Percentiles rank a stretch among this genome's conserved stretches.
Conservation (phyloP, 2,329 filamentous ascomycete species). For the Sarocladium strictum region DNA sequence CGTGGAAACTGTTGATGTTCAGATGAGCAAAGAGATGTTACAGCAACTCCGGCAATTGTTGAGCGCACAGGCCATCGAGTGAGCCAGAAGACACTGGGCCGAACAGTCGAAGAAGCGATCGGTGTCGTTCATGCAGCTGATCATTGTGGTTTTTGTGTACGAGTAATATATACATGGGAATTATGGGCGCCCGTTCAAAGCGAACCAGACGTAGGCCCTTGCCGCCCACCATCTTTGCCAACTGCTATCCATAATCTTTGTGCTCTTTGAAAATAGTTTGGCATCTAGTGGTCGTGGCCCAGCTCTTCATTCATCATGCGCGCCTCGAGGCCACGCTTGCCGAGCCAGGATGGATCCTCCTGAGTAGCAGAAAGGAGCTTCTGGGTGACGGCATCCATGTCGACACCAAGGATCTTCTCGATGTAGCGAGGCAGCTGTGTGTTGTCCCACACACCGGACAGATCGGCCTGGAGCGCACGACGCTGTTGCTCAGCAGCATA, state of each 20-base stretch:
- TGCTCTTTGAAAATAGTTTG: too few relatives aligned
- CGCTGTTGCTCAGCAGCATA: constrained; percentile 11
- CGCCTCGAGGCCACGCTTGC: background rate
- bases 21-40: constrained; percentile 23
- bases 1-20: constrained; percentile 22
- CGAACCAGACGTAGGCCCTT: too few relatives aligned
- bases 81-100: too few relatives aligned
- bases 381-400: constrained; percentile 16
- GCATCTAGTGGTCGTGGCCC: background rate
- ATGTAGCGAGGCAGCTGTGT: constrained; percentile 21
- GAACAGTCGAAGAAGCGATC: too few relatives aligned
- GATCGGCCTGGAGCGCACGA: constrained; percentile 11
- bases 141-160: too few relatives aligned
- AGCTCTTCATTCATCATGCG: background rate
- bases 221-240: too few relatives aligned
- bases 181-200: too few relatives aligned
- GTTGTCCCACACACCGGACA: constrained; percentile 20
- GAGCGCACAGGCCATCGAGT: background rate
- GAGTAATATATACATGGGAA: too few relatives aligned
- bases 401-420: constrained; percentile 17
- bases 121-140: too few relatives aligned
- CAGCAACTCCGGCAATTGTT: constrained; percentile 22
- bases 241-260: too few relatives aligned
- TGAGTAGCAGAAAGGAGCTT: constrained; percentile 10
- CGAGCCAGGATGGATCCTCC: background rate